phyloP scores from a whole-genome alignment of 768 basidiomycete species.

The Rickenella mellea region DNA sequence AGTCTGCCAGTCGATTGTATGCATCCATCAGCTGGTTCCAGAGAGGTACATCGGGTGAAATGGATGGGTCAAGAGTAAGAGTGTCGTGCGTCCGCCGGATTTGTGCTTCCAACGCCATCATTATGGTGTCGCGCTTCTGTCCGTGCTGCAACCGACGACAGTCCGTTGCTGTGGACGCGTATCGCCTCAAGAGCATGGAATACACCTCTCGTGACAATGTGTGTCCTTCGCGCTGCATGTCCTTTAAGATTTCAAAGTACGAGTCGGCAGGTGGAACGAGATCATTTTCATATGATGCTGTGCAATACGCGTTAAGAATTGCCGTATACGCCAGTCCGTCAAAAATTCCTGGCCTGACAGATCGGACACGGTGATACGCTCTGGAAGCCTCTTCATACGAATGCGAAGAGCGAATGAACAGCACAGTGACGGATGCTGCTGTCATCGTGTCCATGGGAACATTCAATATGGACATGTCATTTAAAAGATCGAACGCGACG shows the following conservation, averaged over 20 bases:
- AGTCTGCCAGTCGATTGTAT: slow-evolving; percentile 71
- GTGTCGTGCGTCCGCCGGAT: slow-evolving; percentile 63
- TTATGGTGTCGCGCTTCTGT: slow-evolving; percentile 14
- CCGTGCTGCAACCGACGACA: slow-evolving; percentile 11
- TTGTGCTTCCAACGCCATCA: slow-evolving; percentile 30
- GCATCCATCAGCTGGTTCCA: slow-evolving; percentile 87
- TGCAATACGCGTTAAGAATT: slow-evolving; percentile 57
- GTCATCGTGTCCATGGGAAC: slow-evolving; percentile 36
- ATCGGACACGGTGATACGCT: slow-evolving; percentile 34
- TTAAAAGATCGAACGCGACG: slow-evolving; percentile 39
- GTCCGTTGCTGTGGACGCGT: slow-evolving; percentile 35
- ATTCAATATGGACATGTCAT: slow-evolving; percentile 53
- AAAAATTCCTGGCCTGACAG: slow-evolving; percentile 23
- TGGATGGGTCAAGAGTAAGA: slow-evolving; percentile 68
- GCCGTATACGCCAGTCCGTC: slow-evolving; percentile 51
- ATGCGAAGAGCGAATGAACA: slow-evolving; percentile 56
- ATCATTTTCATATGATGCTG: slow-evolving; percentile 39
- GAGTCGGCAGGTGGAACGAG: slow-evolving; percentile 35
- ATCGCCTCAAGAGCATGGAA: slow-evolving; percentile 52
- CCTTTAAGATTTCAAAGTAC: slow-evolving; percentile 69
- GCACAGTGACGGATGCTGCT: slow-evolving; percentile 42
- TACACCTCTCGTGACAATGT: slow-evolving; percentile 52
- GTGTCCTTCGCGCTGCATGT: slow-evolving; percentile 66
- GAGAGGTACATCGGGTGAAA: slow-evolving; percentile 58
- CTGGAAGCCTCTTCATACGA: slow-evolving; percentile 51